Percentiles rank a stretch among this genome's conserved stretches.
These are phyloP conservation scores for Dichomitus squalens DNA, from an alignment of 1,284 basidiomycete genomes.

Conservation along the genomic window DNA sequence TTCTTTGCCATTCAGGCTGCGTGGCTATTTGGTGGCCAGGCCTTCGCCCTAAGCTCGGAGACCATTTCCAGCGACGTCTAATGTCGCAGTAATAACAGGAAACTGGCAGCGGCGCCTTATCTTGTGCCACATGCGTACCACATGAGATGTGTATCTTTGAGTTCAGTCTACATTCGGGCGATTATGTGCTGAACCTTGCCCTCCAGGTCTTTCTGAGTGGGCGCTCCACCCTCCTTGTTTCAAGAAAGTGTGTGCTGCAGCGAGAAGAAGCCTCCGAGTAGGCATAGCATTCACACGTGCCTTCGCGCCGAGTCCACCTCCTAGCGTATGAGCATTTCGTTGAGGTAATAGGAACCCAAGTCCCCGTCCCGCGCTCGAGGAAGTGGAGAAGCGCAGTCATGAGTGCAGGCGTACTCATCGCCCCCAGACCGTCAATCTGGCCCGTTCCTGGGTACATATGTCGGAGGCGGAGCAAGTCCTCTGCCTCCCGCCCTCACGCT, in stretches of 20 bases:
- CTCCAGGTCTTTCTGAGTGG: background rate
- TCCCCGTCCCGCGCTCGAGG: background rate
- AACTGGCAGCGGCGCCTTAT: background rate
- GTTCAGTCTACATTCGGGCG: background rate
- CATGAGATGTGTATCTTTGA: background rate
- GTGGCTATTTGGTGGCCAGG: background rate
- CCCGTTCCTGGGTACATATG: slow-evolving; percentile 1
- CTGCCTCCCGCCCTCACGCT: background rate
- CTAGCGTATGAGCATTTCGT: background rate
- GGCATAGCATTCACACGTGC: slow-evolving; percentile 4
- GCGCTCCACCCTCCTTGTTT: background rate
- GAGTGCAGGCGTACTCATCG: background rate
- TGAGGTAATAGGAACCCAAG: slow-evolving; percentile 1
- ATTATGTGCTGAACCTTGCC: background rate
- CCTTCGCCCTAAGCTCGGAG: background rate
- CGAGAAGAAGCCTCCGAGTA: background rate
- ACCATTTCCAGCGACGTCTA: background rate
- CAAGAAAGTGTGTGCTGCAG: background rate
- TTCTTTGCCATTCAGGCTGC: background rate
- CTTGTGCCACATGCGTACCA: background rate
- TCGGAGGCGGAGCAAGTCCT: background rate
- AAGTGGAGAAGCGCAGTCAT: slow-evolving; percentile 3
- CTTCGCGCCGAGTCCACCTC: background rate
- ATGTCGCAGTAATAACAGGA: background rate
- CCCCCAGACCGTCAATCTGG: background rate